phyloP scores from a whole-genome alignment of 495 filamentous ascomycete genomes.

The Aspergillus baeticus region DNA sequence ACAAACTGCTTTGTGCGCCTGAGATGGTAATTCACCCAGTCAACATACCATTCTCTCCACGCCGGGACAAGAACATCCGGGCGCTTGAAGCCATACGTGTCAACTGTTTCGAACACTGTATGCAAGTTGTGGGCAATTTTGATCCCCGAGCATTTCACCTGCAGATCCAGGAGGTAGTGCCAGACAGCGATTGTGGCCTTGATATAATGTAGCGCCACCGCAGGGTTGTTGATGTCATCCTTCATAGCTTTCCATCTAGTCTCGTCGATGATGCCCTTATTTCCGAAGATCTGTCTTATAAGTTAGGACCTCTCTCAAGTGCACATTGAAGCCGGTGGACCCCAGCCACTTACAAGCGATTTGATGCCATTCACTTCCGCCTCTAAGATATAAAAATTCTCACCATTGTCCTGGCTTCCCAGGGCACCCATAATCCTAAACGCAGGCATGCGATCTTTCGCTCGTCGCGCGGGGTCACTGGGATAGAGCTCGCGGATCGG shows the following conservation, averaged over 20 bases:
- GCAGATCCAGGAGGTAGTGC: background rate
- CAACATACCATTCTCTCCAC: background rate
- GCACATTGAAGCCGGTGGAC: no score
- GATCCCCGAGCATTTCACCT: background rate
- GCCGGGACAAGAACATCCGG: background rate
- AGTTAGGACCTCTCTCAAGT: no score
- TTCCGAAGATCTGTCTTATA: background rate
- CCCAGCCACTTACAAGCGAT: background rate
- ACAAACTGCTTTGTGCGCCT: background rate
- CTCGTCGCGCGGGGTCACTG: background rate
- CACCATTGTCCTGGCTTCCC: background rate
- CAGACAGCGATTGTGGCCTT: constrained; percentile 3
- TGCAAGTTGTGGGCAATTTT: background rate
- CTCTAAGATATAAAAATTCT: background rate
- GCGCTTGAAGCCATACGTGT: background rate
- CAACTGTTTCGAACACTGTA: background rate
- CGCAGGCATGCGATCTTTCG: background rate
- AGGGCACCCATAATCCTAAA: background rate
- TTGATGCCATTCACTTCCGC: background rate
- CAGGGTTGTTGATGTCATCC: background rate
- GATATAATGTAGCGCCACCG: background rate
- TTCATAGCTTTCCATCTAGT: background rate
- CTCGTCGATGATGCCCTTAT: background rate
- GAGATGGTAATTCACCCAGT: background rate
- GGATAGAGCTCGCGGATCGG: background rate